Evolutionary conservation across 306 rosid genomes (phyloP).

Genomic region (Cyclanthera cordifolia): DNA sequence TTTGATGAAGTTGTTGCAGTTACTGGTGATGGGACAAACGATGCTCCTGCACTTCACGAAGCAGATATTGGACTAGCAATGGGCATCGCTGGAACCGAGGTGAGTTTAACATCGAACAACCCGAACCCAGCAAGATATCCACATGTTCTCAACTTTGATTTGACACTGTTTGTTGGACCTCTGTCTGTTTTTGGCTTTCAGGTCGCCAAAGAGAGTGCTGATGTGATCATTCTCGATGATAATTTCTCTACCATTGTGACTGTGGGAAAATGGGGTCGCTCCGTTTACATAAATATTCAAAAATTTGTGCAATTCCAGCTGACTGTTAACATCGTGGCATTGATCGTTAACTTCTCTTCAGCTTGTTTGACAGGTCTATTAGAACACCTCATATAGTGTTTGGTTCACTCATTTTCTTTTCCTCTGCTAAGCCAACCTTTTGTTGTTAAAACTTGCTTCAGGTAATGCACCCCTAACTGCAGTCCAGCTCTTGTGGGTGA

Average conservation of each 20-base stretch:
- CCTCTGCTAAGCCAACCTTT: slow-evolving; percentile 18
- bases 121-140: not conserved
- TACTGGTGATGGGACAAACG: slow-evolving; percentile 97
- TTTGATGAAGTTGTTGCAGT: slow-evolving; percentile 92
- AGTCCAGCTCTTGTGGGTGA: slow-evolving; percentile 93
- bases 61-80: slow-evolving; percentile 98
- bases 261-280: slow-evolving; percentile 97
- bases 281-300: slow-evolving; percentile 85
- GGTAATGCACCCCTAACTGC: slow-evolving; percentile 93
- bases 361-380: slow-evolving; percentile 74
- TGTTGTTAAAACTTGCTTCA: slow-evolving; percentile 21
- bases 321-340: slow-evolving; percentile 84
- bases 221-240: slow-evolving; percentile 88
- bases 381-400: not conserved
- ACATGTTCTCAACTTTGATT: not conserved
- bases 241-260: slow-evolving; percentile 96
- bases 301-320: slow-evolving; percentile 95
- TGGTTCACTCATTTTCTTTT: slow-evolving; percentile 1
- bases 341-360: slow-evolving; percentile 85
- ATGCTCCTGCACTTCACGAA: slow-evolving; percentile 98
- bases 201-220: slow-evolving; percentile 99
- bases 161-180: not conserved
- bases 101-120: slow-evolving; percentile 19
- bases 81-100: slow-evolving; percentile 99
- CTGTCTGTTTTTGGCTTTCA: slow-evolving; percentile 14